Evolutionary conservation across 129 eudicot species (phyloP).

Genomic region (Apium graveolens): DNA sequence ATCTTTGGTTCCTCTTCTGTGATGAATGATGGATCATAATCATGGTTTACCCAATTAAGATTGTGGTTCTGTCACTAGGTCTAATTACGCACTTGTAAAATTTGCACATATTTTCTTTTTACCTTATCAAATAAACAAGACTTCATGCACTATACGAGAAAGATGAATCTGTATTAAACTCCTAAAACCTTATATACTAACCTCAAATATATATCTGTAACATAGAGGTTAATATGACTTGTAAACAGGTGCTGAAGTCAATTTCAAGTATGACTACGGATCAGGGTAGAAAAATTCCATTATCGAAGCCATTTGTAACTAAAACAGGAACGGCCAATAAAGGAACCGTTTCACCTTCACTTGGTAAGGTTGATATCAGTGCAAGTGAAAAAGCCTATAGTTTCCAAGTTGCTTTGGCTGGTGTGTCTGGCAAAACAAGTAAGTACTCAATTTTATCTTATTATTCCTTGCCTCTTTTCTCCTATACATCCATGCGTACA

Average conservation of each 20-base stretch:
- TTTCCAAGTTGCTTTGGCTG: constrained; percentile 62
- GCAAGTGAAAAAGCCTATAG: constrained; percentile 41
- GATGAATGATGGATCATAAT: not conserved
- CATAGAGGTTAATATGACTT: not conserved
- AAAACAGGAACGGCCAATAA: constrained; percentile 52
- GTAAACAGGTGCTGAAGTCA: not conserved
- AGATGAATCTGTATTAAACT: not conserved
- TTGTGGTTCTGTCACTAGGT: not conserved
- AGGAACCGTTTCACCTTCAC: constrained; percentile 37
- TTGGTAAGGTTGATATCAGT: constrained; percentile 60
- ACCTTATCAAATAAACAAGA: not conserved
- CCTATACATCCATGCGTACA: not conserved
- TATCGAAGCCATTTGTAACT: constrained; percentile 24
- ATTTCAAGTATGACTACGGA: not conserved
- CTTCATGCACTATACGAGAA: too few species aligned
- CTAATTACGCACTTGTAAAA: not conserved
- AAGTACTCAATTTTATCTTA: constrained; percentile 14
- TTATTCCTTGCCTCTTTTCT: not conserved
- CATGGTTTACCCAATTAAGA: not conserved
- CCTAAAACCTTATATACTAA: not conserved
- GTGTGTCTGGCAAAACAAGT: constrained; percentile 44
- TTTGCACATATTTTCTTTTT: not conserved
- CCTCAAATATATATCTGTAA: not conserved
- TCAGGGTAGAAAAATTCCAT: not conserved
- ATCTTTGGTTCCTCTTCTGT: not conserved